These are phyloP conservation scores for Lepidium aucheri DNA, from an alignment of 345 rosid species.

Conservation along the genomic window DNA sequence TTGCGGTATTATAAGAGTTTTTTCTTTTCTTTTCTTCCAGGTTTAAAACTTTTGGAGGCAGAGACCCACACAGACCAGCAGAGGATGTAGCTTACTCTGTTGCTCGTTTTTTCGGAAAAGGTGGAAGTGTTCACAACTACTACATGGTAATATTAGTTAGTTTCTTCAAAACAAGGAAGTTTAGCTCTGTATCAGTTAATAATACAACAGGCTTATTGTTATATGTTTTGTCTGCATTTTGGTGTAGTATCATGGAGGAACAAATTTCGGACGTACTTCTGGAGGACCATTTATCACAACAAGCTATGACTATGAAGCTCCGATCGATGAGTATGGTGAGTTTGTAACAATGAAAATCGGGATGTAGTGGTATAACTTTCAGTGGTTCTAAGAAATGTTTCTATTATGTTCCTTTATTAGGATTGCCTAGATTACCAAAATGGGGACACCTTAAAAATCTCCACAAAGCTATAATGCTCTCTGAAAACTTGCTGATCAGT, in stretches of 20 bases:
- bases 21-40: conserved; percentile 24
- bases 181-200: neutral
- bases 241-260: conserved; percentile 90
- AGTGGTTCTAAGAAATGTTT: neutral
- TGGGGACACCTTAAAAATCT: conserved; percentile 95
- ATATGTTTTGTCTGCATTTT: neutral
- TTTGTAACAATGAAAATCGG: neutral
- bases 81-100: conserved; percentile 86
- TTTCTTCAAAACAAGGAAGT: neutral
- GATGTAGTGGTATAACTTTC: neutral
- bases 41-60: conserved; percentile 86
- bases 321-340: conserved; percentile 96
- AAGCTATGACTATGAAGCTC: conserved; percentile 97
- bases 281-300: conserved; percentile 96
- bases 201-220: neutral
- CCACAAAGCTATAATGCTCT: conserved; percentile 68
- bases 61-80: conserved; percentile 87
- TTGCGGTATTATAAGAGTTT: neutral
- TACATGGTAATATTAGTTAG: conserved; percentile 58
- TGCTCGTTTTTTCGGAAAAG: conserved; percentile 88
- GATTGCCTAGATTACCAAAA: conserved; percentile 82
- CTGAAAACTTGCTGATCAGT: conserved; percentile 57
- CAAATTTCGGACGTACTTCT: conserved; percentile 91
- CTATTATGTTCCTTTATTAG: conserved; percentile 30
- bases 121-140: conserved; percentile 81